phyloP scores from a whole-genome alignment of 768 basidiomycete species.

The Tremella mesenterica region DNA sequence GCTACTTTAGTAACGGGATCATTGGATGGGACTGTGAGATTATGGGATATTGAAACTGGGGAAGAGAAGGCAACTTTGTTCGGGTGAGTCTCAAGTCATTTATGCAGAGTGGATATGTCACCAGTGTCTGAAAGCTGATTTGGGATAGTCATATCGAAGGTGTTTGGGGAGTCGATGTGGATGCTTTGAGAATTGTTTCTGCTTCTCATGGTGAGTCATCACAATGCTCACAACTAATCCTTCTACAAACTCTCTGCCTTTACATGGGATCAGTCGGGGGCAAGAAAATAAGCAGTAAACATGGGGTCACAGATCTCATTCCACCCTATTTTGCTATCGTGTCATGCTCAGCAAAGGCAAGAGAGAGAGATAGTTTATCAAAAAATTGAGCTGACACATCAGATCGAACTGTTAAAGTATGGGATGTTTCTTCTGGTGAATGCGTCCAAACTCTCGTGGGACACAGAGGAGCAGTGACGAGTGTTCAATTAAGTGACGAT shows the following conservation, averaged over 20 bases:
- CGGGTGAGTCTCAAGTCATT: constrained; percentile 48
- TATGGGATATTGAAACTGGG: constrained; percentile 90
- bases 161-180: constrained; percentile 90
- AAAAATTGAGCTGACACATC: too few relatives aligned
- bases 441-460: constrained; percentile 86
- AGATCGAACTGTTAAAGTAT: constrained; percentile 57
- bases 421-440: constrained; percentile 80
- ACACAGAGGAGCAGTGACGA: constrained; percentile 88
- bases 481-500: constrained; percentile 80
- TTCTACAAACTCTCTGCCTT: background rate
- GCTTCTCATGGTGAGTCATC: constrained; percentile 70
- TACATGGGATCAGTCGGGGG: constrained; percentile 15
- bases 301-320: too few relatives aligned
- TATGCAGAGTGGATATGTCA: background rate
- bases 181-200: constrained; percentile 81
- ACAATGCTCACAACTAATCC: background rate
- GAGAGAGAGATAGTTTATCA: too few relatives aligned
- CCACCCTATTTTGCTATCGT: too few relatives aligned
- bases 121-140: background rate
- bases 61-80: constrained; percentile 73
- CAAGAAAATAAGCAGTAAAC: too few relatives aligned
- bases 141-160: constrained; percentile 70
- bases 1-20: constrained; percentile 73
- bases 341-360: too few relatives aligned
- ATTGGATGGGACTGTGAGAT: constrained; percentile 87